phyloP scores from a whole-genome alignment of 768 basidiomycete species.

The Lentinula raphanica region DNA sequence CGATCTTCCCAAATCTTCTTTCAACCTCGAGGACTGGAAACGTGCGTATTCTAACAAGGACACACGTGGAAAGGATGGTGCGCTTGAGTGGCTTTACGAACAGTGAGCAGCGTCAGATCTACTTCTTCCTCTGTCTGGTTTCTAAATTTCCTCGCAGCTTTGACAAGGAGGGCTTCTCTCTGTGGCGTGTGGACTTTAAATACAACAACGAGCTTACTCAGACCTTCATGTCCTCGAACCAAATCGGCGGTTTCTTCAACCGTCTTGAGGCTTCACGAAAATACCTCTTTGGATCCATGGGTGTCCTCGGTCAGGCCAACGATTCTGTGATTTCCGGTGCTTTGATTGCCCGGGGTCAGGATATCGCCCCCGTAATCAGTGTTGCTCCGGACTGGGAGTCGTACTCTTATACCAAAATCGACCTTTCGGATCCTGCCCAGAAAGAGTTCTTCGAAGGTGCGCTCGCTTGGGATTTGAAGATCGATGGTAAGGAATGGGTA shows the following conservation, averaged over 20 bases:
- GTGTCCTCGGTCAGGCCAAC: slow-evolving; percentile 80
- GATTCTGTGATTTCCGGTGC: slow-evolving; percentile 78
- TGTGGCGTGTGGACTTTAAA: slow-evolving; percentile 94
- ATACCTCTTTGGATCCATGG: slow-evolving; percentile 90
- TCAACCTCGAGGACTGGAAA: slow-evolving; percentile 97
- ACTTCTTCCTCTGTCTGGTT: not conserved
- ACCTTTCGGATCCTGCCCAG: slow-evolving; percentile 66
- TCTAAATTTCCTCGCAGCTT: slow-evolving; percentile 44
- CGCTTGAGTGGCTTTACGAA: slow-evolving; percentile 95
- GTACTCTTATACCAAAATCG: slow-evolving; percentile 74
- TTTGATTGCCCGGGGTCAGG: slow-evolving; percentile 79
- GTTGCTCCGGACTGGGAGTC: slow-evolving; percentile 91
- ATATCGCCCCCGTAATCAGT: slow-evolving; percentile 62
- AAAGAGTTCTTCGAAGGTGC: slow-evolving; percentile 91
- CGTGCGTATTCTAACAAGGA: slow-evolving; percentile 97
- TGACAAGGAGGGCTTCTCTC: slow-evolving; percentile 84
- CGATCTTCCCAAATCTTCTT: slow-evolving; percentile 77
- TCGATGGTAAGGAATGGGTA: slow-evolving; percentile 85
- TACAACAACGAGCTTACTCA: slow-evolving; percentile 92
- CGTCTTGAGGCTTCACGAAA: slow-evolving; percentile 96
- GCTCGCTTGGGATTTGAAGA: slow-evolving; percentile 88
- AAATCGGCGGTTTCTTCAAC: slow-evolving; percentile 94
- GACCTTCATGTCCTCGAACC: slow-evolving; percentile 93
- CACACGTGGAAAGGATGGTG: slow-evolving; percentile 76
- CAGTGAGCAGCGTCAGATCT: slow-evolving; percentile 48